These are phyloP conservation scores for Ceratocystis variospora DNA, from an alignment of 2,329 filamentous ascomycete genomes.

Conservation along the genomic window DNA sequence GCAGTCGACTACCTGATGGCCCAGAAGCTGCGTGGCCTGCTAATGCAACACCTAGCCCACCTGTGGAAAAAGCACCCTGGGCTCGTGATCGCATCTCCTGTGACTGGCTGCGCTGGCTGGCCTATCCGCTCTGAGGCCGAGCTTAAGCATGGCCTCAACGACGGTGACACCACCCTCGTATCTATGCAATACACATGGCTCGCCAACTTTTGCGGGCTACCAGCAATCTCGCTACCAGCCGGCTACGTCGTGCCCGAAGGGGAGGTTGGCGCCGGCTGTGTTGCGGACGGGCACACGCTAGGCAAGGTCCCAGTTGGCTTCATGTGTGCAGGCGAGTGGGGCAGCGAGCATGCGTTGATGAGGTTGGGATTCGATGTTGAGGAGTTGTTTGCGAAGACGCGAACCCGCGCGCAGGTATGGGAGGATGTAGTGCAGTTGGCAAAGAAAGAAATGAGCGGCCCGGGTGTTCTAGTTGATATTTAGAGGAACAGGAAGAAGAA, in stretches of 20 bases:
- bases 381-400: conserved; percentile 27
- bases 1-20: conserved; percentile 54
- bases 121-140: conserved; percentile 29
- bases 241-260: conserved; percentile 32
- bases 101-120: conserved; percentile 39
- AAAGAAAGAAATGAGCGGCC: conserved; percentile 20
- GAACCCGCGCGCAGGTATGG: conserved; percentile 30
- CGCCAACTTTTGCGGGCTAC: conserved; percentile 37
- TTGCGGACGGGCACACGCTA: conserved; percentile 23
- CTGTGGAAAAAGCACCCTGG: conserved; percentile 53
- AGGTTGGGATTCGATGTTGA: conserved; percentile 37
- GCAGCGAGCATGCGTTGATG: conserved; percentile 35
- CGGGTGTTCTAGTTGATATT: neutral
- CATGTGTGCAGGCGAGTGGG: conserved; percentile 45
- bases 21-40: conserved; percentile 52
- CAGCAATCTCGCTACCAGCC: conserved; percentile 33
- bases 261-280: conserved; percentile 23
- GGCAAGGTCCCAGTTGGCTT: conserved; percentile 39
- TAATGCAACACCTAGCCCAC: conserved; percentile 57
- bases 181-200: conserved; percentile 40
- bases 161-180: conserved; percentile 34
- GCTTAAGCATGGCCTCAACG: conserved; percentile 31
- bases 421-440: conserved; percentile 33
- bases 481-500: neutral
- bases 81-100: conserved; percentile 58